Evolutionary conservation across 306 rosid genomes (phyloP), one percentile per base, ranked within the genome.

Genomic region (Cucumis hystrix): DNA sequence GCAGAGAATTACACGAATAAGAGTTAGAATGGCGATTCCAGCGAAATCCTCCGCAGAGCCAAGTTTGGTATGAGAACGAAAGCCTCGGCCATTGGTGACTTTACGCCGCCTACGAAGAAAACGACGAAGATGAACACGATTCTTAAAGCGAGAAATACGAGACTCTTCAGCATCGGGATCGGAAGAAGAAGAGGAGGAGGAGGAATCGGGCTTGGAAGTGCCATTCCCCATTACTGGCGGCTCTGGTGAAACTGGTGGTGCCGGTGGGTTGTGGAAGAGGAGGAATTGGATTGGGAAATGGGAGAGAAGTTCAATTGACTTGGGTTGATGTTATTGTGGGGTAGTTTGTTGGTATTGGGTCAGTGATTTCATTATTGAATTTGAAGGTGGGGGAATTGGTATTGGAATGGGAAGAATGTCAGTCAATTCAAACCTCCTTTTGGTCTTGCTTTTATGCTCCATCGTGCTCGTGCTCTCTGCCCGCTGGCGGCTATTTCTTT

Each of bases 1-100:
- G 9, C 8, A 57, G 7, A 35, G 40, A 60, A 74, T 35, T 75
- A 93, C 98, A 45, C 80, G 78, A 45, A 84, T 84, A 79, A 94
- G 90, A 6, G 89, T 79, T 79, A 94, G 89, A 73, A 87, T 86
- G 66, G 95, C 98, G 28, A 94, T 92, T 79, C 98, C 98, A 30
- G 93, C 87, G 85, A 94, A 94, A 72, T 82, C 77, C 0, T 80
- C 87, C 1, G 83, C 85, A 59, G 84, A 76, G 67, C 84, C 83
- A 13, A 37, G 87, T 78, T 89, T 90, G 35, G 40, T 35, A 77
- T 60, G 54, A 13, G 89, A 66, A 33, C 85, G 39, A 25, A 84
- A 70, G 18, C 56, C 67, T 5, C 84, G 56, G 47, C 79, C 85
- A 59, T 40, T 52, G 14, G 61, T 63, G 20, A 13, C 7, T 13